Conservation (phyloP, 441 rosid species). For the Pelargonium myrrhifolium region DNA sequence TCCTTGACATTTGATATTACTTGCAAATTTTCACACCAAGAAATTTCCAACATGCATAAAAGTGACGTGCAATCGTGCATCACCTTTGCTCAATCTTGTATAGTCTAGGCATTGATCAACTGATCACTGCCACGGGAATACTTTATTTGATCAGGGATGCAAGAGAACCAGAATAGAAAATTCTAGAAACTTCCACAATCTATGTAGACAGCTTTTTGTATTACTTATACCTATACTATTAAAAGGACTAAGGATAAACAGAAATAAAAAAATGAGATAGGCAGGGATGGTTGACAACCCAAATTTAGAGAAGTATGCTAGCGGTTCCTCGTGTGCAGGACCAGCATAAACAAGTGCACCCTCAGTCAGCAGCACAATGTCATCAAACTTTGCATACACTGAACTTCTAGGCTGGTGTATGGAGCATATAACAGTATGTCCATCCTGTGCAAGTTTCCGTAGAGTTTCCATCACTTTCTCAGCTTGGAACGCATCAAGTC, state of each 20-base stretch:
- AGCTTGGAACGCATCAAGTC: slow-evolving; percentile 96
- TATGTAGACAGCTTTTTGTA: too few relatives aligned
- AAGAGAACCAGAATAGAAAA: too few relatives aligned
- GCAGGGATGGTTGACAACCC: slow-evolving; percentile 49
- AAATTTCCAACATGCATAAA: too few relatives aligned
- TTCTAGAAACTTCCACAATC: too few relatives aligned
- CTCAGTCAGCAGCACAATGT: slow-evolving; percentile 73
- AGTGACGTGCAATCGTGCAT: too few relatives aligned
- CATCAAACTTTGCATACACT: slow-evolving; percentile 72
- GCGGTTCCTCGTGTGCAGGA: slow-evolving; percentile 70
- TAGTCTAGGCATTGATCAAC: too few relatives aligned
- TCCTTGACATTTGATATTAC: too few relatives aligned
- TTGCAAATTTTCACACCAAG: too few relatives aligned
- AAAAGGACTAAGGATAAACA: not conserved
- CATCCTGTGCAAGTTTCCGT: slow-evolving; percentile 74
- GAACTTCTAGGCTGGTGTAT: slow-evolving; percentile 97
- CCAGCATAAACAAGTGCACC: slow-evolving; percentile 84
- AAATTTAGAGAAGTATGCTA: slow-evolving; percentile 68
- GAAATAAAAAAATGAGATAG: slow-evolving; percentile 9
- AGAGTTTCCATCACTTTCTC: slow-evolving; percentile 94
- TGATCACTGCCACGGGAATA: too few relatives aligned
- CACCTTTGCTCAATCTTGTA: too few relatives aligned
- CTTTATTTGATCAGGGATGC: too few relatives aligned
- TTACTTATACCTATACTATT: not conserved
- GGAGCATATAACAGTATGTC: slow-evolving; percentile 91